Evolutionary conservation across 768 basidiomycete genomes (phyloP).

Genomic region (Naganishia onofrii): DNA sequence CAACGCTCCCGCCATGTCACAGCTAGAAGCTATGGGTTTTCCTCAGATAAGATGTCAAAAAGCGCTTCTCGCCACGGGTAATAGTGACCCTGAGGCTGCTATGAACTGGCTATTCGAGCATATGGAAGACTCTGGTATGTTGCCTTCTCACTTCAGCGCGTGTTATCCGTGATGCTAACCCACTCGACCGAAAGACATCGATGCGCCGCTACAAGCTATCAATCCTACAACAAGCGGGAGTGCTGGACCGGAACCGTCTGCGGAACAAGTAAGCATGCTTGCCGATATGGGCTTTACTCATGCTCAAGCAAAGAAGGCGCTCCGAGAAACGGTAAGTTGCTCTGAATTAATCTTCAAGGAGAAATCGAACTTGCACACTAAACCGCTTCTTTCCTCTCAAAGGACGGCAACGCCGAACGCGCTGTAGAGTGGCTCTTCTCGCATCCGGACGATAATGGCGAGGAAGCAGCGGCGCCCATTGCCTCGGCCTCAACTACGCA

Average conservation of each 20-base stretch:
- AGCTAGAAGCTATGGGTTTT: slow-evolving; percentile 89
- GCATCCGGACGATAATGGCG: slow-evolving; percentile 81
- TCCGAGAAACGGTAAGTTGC: slow-evolving; percentile 71
- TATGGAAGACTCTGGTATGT: slow-evolving; percentile 85
- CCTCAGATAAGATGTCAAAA: slow-evolving; percentile 79
- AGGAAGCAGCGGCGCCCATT: slow-evolving; percentile 49
- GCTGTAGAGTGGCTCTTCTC: slow-evolving; percentile 96
- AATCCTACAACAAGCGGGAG: slow-evolving; percentile 37
- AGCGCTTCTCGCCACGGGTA: slow-evolving; percentile 81
- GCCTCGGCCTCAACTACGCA: slow-evolving; percentile 47
- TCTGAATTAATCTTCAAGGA: not conserved
- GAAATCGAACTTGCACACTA: not conserved
- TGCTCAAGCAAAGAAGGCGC: slow-evolving; percentile 79
- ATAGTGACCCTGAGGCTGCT: slow-evolving; percentile 68
- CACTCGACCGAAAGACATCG: slow-evolving; percentile 66
- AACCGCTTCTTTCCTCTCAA: not conserved
- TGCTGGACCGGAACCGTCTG: slow-evolving; percentile 60
- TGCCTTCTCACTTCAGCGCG: not conserved
- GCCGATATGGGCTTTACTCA: slow-evolving; percentile 88
- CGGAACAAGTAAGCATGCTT: slow-evolving; percentile 70
- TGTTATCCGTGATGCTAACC: not conserved
- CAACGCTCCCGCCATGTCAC: slow-evolving; percentile 68
- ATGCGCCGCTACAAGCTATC: slow-evolving; percentile 62
- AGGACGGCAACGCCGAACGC: slow-evolving; percentile 74
- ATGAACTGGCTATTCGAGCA: slow-evolving; percentile 96